These are phyloP conservation scores for Hypoxylon sp. DNA, from an alignment of 2,329 filamentous ascomycete genomes.

Conservation along the genomic window DNA sequence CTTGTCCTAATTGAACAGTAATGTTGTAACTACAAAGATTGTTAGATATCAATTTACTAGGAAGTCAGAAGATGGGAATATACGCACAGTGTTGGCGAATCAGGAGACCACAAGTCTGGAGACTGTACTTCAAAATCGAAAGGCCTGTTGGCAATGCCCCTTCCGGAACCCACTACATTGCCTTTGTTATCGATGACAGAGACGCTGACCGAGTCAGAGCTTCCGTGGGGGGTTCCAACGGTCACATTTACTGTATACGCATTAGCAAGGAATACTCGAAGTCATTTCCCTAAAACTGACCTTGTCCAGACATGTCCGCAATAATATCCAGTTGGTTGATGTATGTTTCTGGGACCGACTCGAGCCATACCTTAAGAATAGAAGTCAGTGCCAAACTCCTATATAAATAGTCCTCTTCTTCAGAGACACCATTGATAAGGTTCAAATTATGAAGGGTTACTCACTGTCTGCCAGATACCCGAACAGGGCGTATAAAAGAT, in stretches of 20 bases:
- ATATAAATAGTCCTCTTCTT: background rate
- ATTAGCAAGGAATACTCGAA: slow-evolving; percentile 1
- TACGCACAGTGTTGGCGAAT: slow-evolving; percentile 72
- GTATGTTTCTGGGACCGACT: slow-evolving; percentile 70
- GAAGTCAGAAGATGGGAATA: background rate
- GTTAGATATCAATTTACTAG: slow-evolving; percentile 14
- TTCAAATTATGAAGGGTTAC: slow-evolving; percentile 12
- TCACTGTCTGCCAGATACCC: slow-evolving; percentile 76
- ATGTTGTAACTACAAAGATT: slow-evolving; percentile 66
- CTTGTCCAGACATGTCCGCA: slow-evolving; percentile 71
- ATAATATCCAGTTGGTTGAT: slow-evolving; percentile 72
- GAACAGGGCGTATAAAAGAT: slow-evolving; percentile 82
- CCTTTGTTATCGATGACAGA: slow-evolving; percentile 57
- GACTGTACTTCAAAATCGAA: slow-evolving; percentile 70
- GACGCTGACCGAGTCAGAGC: slow-evolving; percentile 56
- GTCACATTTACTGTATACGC: slow-evolving; percentile 66
- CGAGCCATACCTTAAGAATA: slow-evolving; percentile 73
- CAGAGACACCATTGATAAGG: no score
- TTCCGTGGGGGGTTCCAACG: slow-evolving; percentile 64
- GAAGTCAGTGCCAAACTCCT: slow-evolving; percentile 9
- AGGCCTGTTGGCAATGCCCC: slow-evolving; percentile 62
- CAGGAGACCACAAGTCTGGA: slow-evolving; percentile 75
- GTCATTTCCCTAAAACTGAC: slow-evolving; percentile 53
- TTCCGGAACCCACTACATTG: slow-evolving; percentile 60
- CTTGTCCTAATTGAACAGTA: slow-evolving; percentile 66